These are phyloP conservation scores for Euphorbia peplus DNA, from an alignment of 345 rosid species.

Conservation along the genomic window DNA sequence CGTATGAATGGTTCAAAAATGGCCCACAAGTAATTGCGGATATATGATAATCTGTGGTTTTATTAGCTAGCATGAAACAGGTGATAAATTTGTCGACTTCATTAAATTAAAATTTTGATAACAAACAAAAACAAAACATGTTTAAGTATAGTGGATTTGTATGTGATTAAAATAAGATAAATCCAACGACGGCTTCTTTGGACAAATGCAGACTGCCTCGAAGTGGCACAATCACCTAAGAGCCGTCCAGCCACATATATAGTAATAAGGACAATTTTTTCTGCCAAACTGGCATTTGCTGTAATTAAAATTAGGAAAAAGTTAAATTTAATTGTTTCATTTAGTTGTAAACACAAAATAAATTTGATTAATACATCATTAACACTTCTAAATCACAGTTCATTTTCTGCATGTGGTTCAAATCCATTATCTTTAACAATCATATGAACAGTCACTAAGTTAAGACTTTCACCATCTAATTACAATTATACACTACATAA, in stretches of 20 bases:
- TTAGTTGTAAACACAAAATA: too few species aligned
- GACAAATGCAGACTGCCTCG: too few species aligned
- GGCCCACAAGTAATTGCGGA: background rate
- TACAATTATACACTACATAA: too few species aligned
- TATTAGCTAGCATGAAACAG: slow-evolving; percentile 2
- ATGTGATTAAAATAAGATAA: background rate
- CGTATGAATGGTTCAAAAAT: background rate
- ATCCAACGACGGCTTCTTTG: slow-evolving; percentile 12
- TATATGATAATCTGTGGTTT: background rate
- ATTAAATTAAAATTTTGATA: background rate
- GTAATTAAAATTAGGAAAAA: background rate
- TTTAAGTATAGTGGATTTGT: background rate
- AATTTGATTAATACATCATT: too few species aligned
- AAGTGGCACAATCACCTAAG: slow-evolving; percentile 3
- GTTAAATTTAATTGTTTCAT: too few species aligned
- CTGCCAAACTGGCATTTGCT: background rate
- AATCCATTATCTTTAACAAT: too few species aligned
- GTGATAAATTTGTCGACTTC: background rate
- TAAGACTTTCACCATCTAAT: too few species aligned
- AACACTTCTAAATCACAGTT: too few species aligned
- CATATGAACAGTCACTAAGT: too few species aligned
- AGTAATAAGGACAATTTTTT: background rate
- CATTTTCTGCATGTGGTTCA: too few species aligned
- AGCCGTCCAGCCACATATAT: slow-evolving; percentile 7
- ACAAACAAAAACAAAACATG: too few species aligned